Base-by-base conservation (phyloP, 75 land plant genomes). In the Azolla pinnata region DNA sequence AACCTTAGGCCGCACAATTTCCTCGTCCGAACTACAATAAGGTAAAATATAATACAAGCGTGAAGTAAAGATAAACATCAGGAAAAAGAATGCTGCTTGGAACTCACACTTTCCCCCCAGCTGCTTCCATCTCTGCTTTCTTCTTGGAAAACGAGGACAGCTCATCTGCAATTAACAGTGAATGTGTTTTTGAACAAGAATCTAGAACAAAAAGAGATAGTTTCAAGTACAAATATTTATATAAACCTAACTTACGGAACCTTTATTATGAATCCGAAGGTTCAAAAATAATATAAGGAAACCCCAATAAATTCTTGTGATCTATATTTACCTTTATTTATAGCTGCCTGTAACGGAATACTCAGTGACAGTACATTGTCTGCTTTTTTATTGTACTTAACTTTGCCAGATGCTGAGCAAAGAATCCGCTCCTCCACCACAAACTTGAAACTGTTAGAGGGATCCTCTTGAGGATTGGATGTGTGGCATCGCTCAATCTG, bases 1-100 rank as follows among this genome's bases (percentile, higher is more conserved):
- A n/a, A 95, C 83, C 62, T 91, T 81, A 8, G 97, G 99, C 2
- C 99, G 83, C n/a, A 95, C 86, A 45, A 80, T 81, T 63, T 86
- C 97, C 44, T 85, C 87, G 57, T 57, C 61, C 28, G 32, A 45
- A 31, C 67, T 65, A 56, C 10, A 18, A 4, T 17, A 10, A 16
- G 16, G 20, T 23, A 57, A 32, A 31, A 2, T 2, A 32, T 19
- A 31, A 5, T 16, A 4, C 4, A 4, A 42, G 24, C 2, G 29
- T 17, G 19, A 17, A 1, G 46, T 0, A 20, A 19, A 32, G 29
- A 24, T 24, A 5, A 62, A 62, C 45, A n/a, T 29, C 44, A 18
- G 9, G 0, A 57, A 44, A 2, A 1, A 19, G 17, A 49, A 27
- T 19, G 14, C 28, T 28, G 14, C 19, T 25, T 20, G 3, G 20